These are phyloP conservation scores for Eucalyptus cloeziana DNA, from an alignment of 345 rosid species.

Conservation along the genomic window DNA sequence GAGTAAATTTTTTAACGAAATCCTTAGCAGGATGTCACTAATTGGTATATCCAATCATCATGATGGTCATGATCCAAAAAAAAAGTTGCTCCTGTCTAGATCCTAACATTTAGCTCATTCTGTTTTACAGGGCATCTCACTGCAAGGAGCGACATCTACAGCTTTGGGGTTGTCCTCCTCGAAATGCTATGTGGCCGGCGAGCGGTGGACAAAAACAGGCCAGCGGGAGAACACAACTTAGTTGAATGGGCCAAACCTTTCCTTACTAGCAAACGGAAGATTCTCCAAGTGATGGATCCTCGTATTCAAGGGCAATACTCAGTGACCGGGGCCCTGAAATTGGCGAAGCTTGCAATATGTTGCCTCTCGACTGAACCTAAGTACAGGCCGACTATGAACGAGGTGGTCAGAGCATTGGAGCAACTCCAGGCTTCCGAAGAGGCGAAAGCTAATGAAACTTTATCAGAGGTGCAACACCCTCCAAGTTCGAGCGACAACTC, in stretches of 20 bases:
- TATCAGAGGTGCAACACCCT: not conserved
- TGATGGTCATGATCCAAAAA: not conserved
- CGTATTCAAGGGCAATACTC: conserved; percentile 57
- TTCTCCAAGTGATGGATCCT: conserved; percentile 59
- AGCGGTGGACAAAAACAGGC: conserved; percentile 76
- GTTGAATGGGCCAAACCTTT: conserved; percentile 89
- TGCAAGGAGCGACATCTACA: conserved; percentile 72
- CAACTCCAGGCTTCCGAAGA: conserved; percentile 32
- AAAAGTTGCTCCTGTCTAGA: not conserved
- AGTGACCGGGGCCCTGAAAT: conserved; percentile 31
- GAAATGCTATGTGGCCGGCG: conserved; percentile 83
- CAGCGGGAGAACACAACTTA: conserved; percentile 63
- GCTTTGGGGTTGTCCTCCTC: conserved; percentile 85
- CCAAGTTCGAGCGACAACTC: not conserved
- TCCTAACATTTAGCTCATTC: not conserved
- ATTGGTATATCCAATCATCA: not conserved
- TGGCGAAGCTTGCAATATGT: conserved; percentile 41
- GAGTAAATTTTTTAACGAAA: not conserved
- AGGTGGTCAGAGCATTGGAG: conserved; percentile 56
- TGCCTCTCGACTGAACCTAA: conserved; percentile 71
- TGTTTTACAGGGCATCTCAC: conserved; percentile 54
- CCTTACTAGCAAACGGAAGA: conserved; percentile 66
- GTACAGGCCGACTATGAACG: conserved; percentile 65
- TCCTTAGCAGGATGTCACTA: not conserved
- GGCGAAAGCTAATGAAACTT: not conserved